Evolutionary conservation across 2,329 filamentous ascomycete genomes (phyloP), one percentile per base, ranked within the genome.

Genomic region (Trichoderma sp.): DNA sequence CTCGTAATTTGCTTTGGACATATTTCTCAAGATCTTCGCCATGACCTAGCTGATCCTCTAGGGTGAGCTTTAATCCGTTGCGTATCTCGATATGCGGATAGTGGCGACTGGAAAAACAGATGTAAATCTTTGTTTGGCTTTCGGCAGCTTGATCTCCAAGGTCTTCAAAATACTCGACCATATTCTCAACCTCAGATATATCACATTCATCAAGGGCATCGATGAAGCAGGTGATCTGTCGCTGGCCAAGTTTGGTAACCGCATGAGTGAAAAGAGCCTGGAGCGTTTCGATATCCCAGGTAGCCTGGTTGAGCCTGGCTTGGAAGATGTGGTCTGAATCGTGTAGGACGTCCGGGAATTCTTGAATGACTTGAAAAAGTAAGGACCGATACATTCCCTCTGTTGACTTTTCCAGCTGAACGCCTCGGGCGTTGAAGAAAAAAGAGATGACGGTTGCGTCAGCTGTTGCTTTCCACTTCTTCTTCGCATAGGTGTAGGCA

Each of bases 161-260:
- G 3, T 1, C 1, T 4, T 51, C 8, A 21, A 34, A 65, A 37
- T 55, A 55, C 8, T 64, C 52, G 2, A 43, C 60, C 24, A 55
- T 8, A 5, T 4, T 0, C 16, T 49, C 49, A n/a, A 39, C 10
- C 4, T 7, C 28, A 1, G 11, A 13, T 18, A 16, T 34, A 30
- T 65, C 60, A 13, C 60, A 65, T 4, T 65, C 60, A 55, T 65
- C 60, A 5, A 65, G 24, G 14, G 49, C 60, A 32, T 65, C 61
- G n/a, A 65, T 46, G 51, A 65, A 65, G 18, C 2, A 65, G 24
- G 1, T 55, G 16, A 2, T 55, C 49, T 21, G 32, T 2, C 11
- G 32, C 49, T 30, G 21, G 4, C 24, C 32, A 64, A 11, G 24
- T 21, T 1, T 49, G n/a, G 46, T 49, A 49, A 49, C 46, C n/a